Percentiles rank a stretch among this genome's conserved stretches.
Evolutionary conservation across 208 protist species (phyloP).

Genomic region (Trypanosoma congolense): DNA sequence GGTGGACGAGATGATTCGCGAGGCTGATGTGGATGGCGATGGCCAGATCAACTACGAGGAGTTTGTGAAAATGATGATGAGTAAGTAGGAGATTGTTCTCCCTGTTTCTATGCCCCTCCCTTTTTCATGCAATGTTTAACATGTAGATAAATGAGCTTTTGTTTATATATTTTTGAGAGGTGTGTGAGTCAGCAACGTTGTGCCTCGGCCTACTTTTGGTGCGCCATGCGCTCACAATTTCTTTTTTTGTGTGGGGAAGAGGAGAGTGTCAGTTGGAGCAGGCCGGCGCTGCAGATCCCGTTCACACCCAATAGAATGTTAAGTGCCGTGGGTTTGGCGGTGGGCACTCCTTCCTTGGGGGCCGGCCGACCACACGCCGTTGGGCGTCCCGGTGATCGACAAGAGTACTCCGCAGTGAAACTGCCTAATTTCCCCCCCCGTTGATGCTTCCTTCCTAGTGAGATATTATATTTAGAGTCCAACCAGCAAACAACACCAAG

Average conservation of each 20-base stretch:
- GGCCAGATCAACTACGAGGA: slow-evolving; percentile 83
- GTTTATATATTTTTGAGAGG: neutral
- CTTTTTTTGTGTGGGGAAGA: neutral
- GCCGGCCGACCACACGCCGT: too few relatives aligned
- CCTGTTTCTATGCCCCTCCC: too few relatives aligned
- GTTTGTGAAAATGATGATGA: slow-evolving; percentile 73
- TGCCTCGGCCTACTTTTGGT: neutral
- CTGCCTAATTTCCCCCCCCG: too few relatives aligned
- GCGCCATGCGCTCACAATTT: too few relatives aligned
- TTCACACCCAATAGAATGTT: too few relatives aligned
- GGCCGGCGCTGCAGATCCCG: too few relatives aligned
- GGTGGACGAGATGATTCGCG: slow-evolving; percentile 62
- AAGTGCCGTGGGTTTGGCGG: too few relatives aligned
- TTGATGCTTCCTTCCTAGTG: neutral
- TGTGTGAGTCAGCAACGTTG: neutral
- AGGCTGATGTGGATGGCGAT: slow-evolving; percentile 80
- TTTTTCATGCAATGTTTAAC: too few relatives aligned
- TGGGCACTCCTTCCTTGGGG: too few relatives aligned
- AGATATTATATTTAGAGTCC: neutral
- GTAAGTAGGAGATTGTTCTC: too few relatives aligned
- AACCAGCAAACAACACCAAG: slow-evolving; percentile 1
- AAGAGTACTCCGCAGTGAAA: too few relatives aligned
- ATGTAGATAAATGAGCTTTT: neutral
- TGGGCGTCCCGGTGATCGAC: too few relatives aligned
- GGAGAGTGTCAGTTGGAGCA: neutral